phyloP scores from a whole-genome alignment of 2,329 filamentous ascomycete species.

The Penicillium sclerotiorum region DNA sequence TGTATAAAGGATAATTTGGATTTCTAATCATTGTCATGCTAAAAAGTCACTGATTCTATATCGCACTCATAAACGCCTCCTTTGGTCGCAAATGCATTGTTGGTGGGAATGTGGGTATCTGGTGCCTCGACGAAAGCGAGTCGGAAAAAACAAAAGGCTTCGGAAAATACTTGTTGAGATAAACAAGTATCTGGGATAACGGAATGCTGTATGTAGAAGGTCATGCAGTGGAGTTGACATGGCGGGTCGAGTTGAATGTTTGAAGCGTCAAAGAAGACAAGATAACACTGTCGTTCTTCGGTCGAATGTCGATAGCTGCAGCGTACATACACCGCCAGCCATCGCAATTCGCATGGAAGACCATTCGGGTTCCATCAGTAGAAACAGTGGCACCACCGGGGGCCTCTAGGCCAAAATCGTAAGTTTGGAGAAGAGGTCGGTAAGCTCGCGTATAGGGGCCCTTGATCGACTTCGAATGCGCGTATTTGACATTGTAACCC shows the following conservation, averaged over 20 bases:
- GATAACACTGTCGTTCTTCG: conserved; percentile 16
- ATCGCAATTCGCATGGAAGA: conserved; percentile 34
- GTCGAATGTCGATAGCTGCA: conserved; percentile 26
- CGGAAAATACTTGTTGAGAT: too few species aligned
- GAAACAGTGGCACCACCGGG: conserved; percentile 33
- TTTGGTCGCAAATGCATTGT: too few species aligned
- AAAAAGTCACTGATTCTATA: too few species aligned
- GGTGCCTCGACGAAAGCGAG: too few species aligned
- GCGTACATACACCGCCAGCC: conserved; percentile 30
- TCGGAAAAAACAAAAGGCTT: too few species aligned
- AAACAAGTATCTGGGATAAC: too few species aligned
- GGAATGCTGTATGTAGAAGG: too few species aligned
- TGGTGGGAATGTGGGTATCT: too few species aligned
- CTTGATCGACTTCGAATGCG: conserved; percentile 45
- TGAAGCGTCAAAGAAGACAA: conserved; percentile 12
- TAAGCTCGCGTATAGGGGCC: conserved; percentile 39
- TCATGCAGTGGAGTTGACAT: background rate
- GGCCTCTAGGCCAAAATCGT: conserved; percentile 27
- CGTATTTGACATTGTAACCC: conserved; percentile 62
- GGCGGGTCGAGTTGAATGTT: conserved; percentile 3
- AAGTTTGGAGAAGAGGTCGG: conserved; percentile 36
- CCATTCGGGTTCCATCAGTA: conserved; percentile 28
- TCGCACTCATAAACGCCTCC: too few species aligned
- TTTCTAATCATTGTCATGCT: too few species aligned
- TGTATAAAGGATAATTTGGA: too few species aligned